Base-by-base conservation (phyloP, 2,329 filamentous ascomycete genomes). In the Arthrinium phaeospermum region DNA sequence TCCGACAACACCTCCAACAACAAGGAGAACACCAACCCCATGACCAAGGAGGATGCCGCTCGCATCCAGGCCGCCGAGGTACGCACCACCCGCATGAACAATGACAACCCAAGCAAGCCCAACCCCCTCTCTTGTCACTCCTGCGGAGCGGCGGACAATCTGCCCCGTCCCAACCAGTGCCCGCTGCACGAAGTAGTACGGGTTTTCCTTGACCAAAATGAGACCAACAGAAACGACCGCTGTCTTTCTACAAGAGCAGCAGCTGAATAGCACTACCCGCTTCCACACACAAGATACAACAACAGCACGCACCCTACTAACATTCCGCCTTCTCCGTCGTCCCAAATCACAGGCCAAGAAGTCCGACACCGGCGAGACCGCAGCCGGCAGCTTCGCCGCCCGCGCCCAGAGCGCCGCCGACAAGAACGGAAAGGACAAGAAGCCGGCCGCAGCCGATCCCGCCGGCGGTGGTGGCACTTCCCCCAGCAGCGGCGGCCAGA, bases 41-140 rank as follows among this genome's bases (percentile, higher is more conserved):
- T 14, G 34, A 41, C 30, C 19, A 41, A 34, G 10, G 19, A n/a
- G 30, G 34, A 64, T 41, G 34, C 57, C 57, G 13, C 57, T 19
- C 57, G 19, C 34, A 64, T 64, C 30, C 57, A 64, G 57, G 37
- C 57, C 34, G 57, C 57, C 57, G 34, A 64, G 57, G 57, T 64
- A 64, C 34, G 34, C 10, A n/a, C 12, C 13, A 13, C 34, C 12
- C 24, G 4, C 16, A 14, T 4, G 3, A 22, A 4, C 4, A 6
- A 22, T 22, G 3, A 16, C 27, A 19, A 10, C 27, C 16, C 7
- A 2, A 34, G 16, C 51, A 57, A 13, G 14, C 27, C 27, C 14
- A 57, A 22, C 51, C 51, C 51, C 27, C 1, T 16, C 13, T 12
- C 24, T 5, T 1, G 3, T 12, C 49, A 22, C 47, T 13, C 41